phyloP scores from a whole-genome alignment of 306 rosid genomes.

The Inga oerstediana region DNA sequence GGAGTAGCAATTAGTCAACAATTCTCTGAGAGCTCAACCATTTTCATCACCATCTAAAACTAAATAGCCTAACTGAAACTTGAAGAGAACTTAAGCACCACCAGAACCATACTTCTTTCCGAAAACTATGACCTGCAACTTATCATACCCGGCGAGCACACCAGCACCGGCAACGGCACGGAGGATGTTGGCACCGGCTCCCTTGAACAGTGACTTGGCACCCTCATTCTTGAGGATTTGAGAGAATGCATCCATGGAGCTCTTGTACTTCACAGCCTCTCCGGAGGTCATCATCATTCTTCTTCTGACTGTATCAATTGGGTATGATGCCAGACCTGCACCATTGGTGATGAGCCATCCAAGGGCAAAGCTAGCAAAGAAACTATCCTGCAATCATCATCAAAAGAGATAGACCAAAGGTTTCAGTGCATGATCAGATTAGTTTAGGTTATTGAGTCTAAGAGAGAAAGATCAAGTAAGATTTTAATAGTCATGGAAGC shows the following conservation, averaged over 20 bases:
- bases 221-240: constrained; percentile 93
- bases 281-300: constrained; percentile 99
- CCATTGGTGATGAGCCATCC: constrained; percentile 95
- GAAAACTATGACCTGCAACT: constrained; percentile 71
- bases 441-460: not conserved
- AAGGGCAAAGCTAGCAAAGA: constrained; percentile 87
- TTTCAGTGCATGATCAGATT: not conserved
- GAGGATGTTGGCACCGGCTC: constrained; percentile 92
- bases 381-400: constrained; percentile 64
- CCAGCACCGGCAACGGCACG: constrained; percentile 97
- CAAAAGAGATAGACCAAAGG: not conserved
- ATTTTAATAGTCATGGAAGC: not conserved
- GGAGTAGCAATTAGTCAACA: constrained; percentile 48
- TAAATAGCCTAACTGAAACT: constrained; percentile 6
- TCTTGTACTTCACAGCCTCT: constrained; percentile 92
- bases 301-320: constrained; percentile 91
- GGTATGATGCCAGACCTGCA: constrained; percentile 92
- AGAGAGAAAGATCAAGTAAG: not conserved
- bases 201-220: constrained; percentile 87
- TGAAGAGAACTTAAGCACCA: constrained; percentile 48
- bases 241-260: constrained; percentile 69
- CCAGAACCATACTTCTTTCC: constrained; percentile 96
- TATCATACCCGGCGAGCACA: constrained; percentile 92
- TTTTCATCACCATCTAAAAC: constrained; percentile 87
- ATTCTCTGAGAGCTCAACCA: constrained; percentile 50